Evolutionary conservation across 140 eudicot species (phyloP).

Genomic region (Bidens hawaiensis): DNA sequence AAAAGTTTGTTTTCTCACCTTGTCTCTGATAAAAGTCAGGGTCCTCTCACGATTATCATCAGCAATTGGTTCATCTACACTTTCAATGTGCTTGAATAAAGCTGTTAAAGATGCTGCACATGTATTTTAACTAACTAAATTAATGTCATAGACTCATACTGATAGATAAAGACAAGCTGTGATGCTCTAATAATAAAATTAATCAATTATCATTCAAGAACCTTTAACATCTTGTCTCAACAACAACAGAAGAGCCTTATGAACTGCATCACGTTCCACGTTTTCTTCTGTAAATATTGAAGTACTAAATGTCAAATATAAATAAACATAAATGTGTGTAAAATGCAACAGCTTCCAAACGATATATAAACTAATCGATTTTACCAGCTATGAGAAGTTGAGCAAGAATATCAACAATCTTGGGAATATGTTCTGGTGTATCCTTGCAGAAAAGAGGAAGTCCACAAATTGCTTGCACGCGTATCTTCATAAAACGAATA

Average conservation of each 20-base stretch:
- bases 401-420: slow-evolving; percentile 90
- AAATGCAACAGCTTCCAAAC: neutral
- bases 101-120: slow-evolving; percentile 87
- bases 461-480: slow-evolving; percentile 97
- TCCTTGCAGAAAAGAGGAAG: slow-evolving; percentile 98
- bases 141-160: neutral
- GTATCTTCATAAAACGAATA: slow-evolving; percentile 35
- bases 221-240: slow-evolving; percentile 88
- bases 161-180: neutral
- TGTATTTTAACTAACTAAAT: slow-evolving; percentile 1
- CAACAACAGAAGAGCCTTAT: slow-evolving; percentile 87
- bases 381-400: slow-evolving; percentile 92
- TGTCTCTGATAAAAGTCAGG: slow-evolving; percentile 73
- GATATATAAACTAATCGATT: neutral
- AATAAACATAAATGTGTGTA: neutral
- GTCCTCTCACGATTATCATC: slow-evolving; percentile 98
- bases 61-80: slow-evolving; percentile 74
- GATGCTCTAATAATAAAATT: neutral
- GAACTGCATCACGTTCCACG: slow-evolving; percentile 98
- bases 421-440: slow-evolving; percentile 84
- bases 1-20: slow-evolving; percentile 41
- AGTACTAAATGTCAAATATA: slow-evolving; percentile 10
- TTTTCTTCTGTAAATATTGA: slow-evolving; percentile 61
- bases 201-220: neutral
- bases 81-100: slow-evolving; percentile 81